Evolutionary conservation across 2,329 filamentous ascomycete species (phyloP).

Genomic region (Colletotrichum eremochloae): DNA sequence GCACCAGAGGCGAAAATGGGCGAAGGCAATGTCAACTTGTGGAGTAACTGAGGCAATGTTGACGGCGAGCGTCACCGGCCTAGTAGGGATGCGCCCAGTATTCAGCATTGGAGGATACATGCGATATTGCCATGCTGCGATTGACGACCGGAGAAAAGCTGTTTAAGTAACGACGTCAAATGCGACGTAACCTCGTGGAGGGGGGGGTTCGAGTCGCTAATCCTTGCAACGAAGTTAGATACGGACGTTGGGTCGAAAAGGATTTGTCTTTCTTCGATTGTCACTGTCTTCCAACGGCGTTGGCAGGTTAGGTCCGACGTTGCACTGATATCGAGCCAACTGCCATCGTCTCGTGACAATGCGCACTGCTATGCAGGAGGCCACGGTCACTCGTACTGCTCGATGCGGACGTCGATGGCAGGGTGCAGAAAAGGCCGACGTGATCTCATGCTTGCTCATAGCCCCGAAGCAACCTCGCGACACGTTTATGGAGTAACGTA

Average conservation of each 20-base stretch:
- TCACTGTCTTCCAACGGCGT: not conserved
- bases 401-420: not conserved
- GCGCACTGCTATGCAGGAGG: not conserved
- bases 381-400: not conserved
- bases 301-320: slow-evolving; percentile 10
- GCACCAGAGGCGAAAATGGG: not conserved
- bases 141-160: not conserved
- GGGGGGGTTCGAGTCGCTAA: not conserved
- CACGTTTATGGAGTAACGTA: slow-evolving; percentile 33
- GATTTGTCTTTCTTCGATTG: not conserved
- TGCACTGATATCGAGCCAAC: slow-evolving; percentile 12
- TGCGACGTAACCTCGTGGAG: not conserved
- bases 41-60: too few relatives aligned
- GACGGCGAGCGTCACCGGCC: too few relatives aligned
- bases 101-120: not conserved
- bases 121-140: not conserved
- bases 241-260: slow-evolving; percentile 15
- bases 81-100: not conserved
- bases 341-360: slow-evolving; percentile 17
- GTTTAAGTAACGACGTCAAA: not conserved
- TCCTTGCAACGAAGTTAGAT: slow-evolving; percentile 17
- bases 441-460: slow-evolving; percentile 26
- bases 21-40: too few relatives aligned
- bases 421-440: not conserved
- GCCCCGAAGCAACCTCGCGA: slow-evolving; percentile 12